phyloP scores from a whole-genome alignment of 495 filamentous ascomycete species.

The Penicillium arizonense region DNA sequence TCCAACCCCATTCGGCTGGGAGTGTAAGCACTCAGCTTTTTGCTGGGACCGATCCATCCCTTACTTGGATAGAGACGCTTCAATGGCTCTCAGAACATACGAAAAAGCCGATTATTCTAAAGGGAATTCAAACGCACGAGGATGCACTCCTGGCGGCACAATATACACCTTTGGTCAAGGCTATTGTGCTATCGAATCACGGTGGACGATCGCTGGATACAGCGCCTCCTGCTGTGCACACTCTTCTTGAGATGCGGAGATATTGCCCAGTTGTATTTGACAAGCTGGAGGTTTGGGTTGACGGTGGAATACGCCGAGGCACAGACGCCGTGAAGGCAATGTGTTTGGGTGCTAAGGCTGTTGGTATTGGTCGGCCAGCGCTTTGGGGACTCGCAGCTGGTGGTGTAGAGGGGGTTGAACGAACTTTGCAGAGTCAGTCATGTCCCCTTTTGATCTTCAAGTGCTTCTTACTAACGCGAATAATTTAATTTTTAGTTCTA shows the following conservation, averaged over 20 bases:
- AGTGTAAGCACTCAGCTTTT: constrained; percentile 55
- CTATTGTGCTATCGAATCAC: constrained; percentile 68
- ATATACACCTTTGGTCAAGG: constrained; percentile 47
- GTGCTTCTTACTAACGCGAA: not conserved
- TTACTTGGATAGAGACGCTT: constrained; percentile 71
- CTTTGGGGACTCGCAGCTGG: constrained; percentile 3
- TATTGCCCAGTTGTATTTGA: constrained; percentile 53
- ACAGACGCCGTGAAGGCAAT: constrained; percentile 68
- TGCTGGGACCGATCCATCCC: constrained; percentile 56
- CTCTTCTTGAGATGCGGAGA: constrained; percentile 61
- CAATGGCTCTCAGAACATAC: constrained; percentile 67
- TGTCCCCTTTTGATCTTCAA: not conserved
- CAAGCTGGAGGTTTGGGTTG: constrained; percentile 61
- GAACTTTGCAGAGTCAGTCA: constrained; percentile 6
- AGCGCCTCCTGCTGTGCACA: constrained; percentile 55
- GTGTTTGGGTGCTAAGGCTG: constrained; percentile 60
- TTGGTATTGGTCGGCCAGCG: constrained; percentile 56
- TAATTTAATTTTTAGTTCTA: not conserved
- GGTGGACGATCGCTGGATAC: constrained; percentile 66
- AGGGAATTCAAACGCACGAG: constrained; percentile 61
- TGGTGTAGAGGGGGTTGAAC: constrained; percentile 2
- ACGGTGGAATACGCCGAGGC: constrained; percentile 62
- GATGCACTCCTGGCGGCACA: constrained; percentile 59
- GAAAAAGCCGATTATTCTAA: constrained; percentile 55
- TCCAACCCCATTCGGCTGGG: constrained; percentile 39